A percentile compares a stretch with the other conserved stretches of the same genome.
These are phyloP conservation scores for Colletotrichum sp. DNA, from an alignment of 2,329 filamentous ascomycete species.

Conservation along the genomic window DNA sequence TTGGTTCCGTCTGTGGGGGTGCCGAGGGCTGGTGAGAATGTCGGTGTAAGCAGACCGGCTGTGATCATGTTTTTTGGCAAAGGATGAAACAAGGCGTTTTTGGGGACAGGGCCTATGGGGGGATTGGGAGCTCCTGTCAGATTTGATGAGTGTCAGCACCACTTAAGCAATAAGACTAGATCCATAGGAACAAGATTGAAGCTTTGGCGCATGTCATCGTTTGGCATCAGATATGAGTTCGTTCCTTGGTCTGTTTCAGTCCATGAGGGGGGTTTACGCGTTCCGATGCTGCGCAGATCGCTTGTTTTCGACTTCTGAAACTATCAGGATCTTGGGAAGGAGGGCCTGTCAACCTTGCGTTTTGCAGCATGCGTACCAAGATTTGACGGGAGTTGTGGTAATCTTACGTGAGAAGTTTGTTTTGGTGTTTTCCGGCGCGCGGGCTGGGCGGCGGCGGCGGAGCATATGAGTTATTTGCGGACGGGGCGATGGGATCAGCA, in stretches of 20 bases:
- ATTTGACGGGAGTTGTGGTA: background rate
- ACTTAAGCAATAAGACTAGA: background rate
- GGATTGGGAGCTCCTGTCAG: fast-evolving
- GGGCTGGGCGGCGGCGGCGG: background rate
- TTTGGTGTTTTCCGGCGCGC: background rate
- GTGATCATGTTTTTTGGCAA: background rate
- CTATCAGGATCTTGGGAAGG: background rate
- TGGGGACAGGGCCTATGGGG: background rate
- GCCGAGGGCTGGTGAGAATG: background rate
- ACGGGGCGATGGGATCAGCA: background rate
- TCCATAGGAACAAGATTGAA: background rate
- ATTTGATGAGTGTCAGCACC: background rate
- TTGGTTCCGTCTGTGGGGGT: background rate
- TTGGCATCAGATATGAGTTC: background rate
- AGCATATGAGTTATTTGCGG: background rate
- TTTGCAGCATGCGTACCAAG: background rate
- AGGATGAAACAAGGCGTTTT: background rate
- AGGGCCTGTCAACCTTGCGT: background rate
- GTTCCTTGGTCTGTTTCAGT: background rate
- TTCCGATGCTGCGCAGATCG: background rate
- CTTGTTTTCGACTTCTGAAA: background rate
- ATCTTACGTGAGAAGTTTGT: conserved; percentile 10
- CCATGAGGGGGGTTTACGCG: background rate
- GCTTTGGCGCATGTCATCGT: background rate
- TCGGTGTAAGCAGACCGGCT: background rate